A percentile compares a stretch with the other conserved stretches of the same genome.
These are phyloP conservation scores for Fusarium buxicola DNA, from an alignment of 2,329 filamentous ascomycete species.

Conservation along the genomic window DNA sequence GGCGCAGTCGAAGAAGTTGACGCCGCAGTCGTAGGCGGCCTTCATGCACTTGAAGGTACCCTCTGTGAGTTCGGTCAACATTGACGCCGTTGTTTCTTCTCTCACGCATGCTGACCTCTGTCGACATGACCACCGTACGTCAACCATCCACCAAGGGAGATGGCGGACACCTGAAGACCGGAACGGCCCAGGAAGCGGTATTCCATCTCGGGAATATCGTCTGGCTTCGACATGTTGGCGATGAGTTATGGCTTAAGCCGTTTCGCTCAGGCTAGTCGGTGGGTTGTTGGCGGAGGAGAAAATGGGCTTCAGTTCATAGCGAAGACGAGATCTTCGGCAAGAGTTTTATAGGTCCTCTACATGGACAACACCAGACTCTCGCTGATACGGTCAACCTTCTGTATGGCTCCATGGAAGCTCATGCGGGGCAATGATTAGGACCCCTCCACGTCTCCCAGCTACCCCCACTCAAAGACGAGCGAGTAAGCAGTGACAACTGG, in stretches of 20 bases:
- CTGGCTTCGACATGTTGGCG: slow-evolving; percentile 54
- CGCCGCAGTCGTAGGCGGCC: slow-evolving; percentile 68
- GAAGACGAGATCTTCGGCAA: neutral
- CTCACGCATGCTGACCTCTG: slow-evolving; percentile 60
- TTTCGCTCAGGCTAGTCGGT: neutral
- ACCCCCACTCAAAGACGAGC: neutral
- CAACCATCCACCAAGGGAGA: slow-evolving; percentile 78
- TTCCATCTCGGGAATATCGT: slow-evolving; percentile 67
- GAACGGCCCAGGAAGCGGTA: slow-evolving; percentile 78
- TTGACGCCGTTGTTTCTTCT: neutral
- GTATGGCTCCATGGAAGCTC: slow-evolving; percentile 9
- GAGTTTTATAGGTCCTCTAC: slow-evolving; percentile 16
- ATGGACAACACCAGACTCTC: neutral
- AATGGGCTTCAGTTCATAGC: neutral
- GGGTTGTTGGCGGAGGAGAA: neutral
- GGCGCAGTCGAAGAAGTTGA: slow-evolving; percentile 74
- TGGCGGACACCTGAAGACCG: slow-evolving; percentile 78
- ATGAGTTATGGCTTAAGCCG: slow-evolving; percentile 1
- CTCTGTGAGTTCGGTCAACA: slow-evolving; percentile 45
- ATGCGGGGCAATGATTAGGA: slow-evolving; percentile 24
- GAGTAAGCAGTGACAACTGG: neutral
- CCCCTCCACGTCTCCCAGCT: slow-evolving; percentile 12
- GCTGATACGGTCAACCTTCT: neutral
- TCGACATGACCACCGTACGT: slow-evolving; percentile 81
- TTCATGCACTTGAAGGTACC: slow-evolving; percentile 69